Evolutionary conservation across 345 rosid genomes (phyloP), one percentile per base, ranked within the genome.

Genomic region (Boechera stricta): DNA sequence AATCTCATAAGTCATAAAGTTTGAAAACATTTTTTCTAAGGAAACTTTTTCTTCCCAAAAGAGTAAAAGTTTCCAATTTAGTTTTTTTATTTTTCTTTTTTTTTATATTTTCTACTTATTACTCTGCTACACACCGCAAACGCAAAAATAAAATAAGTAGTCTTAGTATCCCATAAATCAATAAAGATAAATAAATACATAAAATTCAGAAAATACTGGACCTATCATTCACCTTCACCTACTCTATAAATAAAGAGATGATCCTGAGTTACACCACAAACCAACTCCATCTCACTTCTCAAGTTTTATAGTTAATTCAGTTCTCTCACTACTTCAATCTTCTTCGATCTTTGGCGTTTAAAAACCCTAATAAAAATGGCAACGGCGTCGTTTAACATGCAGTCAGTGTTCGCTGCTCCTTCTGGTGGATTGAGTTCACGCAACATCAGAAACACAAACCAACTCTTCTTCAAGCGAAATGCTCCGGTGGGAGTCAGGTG

Each of bases 321-420:
- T 10, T 15, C 57, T 64, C 57, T 74, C 24, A 4, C 39, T 52
- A 11, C 33, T 12, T 41, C 42, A 7, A 41, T 74, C 71, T 44
- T 51, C 51, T 7, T 31, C 16, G 15, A 35, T 45, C 31, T 45
- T 21, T 21, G 1, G 3, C 21, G 1, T 56, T 33, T 7, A 2
- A 26, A 36, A n/a, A 10, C 2, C 7, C 29, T 18, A 8, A 13
- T 52, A 51, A 29, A 66, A 39, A 87, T 89, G 87, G 84, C 86
- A 24, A 71, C 83, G 9, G 35, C 83, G 2, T 44, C 82, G 57
- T 31, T 65, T 7, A 52, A 55, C n/a, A 64, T 86, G 82, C 89
- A 85, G 42, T 74, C 90, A 8, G 60, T 83, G 58, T 72, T 88
- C 0, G 76, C 74, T 0, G 75, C 76, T 31, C 87, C 91, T 1